phyloP scores from a whole-genome alignment of 805 yeast genomes.

The Myxozyma vanderwaltii region DNA sequence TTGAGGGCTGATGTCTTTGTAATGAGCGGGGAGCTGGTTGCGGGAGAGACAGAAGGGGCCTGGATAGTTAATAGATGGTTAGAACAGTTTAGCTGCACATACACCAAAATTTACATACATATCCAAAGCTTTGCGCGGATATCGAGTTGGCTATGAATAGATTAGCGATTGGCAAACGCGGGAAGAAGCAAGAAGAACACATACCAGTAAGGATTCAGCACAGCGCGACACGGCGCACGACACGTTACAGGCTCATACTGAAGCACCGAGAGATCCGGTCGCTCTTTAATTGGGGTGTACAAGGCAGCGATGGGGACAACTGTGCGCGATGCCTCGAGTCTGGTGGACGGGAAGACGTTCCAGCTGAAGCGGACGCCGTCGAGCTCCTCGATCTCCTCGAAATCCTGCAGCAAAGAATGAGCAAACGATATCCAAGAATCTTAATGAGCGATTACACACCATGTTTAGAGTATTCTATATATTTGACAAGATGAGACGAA shows the following conservation, averaged over 20 bases:
- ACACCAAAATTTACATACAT: conserved; percentile 49
- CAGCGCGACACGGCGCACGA: conserved; percentile 77
- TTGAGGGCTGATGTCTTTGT: conserved; percentile 72
- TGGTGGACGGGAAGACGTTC: conserved; percentile 87
- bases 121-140: conserved; percentile 75
- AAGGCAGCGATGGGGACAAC: conserved; percentile 93
- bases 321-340: conserved; percentile 84
- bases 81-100: no score
- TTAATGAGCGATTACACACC: background rate
- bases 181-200: conserved; percentile 13
- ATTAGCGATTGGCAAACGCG: background rate
- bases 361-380: conserved; percentile 75
- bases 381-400: conserved; percentile 60
- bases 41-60: conserved; percentile 72
- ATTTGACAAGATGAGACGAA: background rate
- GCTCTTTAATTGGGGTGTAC: conserved; percentile 87
- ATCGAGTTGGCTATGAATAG: conserved; percentile 56
- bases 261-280: conserved; percentile 74
- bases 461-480: background rate
- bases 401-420: conserved; percentile 44
- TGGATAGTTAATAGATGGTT: background rate
- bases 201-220: conserved; percentile 79
- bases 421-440: background rate
- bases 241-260: conserved; percentile 85
- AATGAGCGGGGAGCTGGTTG: conserved; percentile 80